Conservation (phyloP, 306 rosid genomes). For the Prunus persica region Prunus_persica_NCBIv2 NC_034009.1:40449501-40450000, state of each 20-base stretch:
- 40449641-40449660: slow-evolving; percentile 23
- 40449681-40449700: slow-evolving; percentile 32
- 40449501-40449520: slow-evolving; percentile 21
- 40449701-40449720: slow-evolving; percentile 29
- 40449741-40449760: slow-evolving; percentile 26
- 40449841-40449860: slow-evolving; percentile 24
- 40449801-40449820: slow-evolving; percentile 53
- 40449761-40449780: slow-evolving; percentile 48
- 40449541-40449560: slow-evolving; percentile 24
- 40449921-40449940: slow-evolving; percentile 50
- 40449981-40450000: slow-evolving; percentile 38
- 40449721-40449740: slow-evolving; percentile 20
- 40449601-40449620: slow-evolving; percentile 16
- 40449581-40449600: slow-evolving; percentile 20
- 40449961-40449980: slow-evolving; percentile 38
- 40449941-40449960: slow-evolving; percentile 60
- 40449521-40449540: slow-evolving; percentile 8
- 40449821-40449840: slow-evolving; percentile 40
- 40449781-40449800: slow-evolving; percentile 52
- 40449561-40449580: slow-evolving; percentile 25
- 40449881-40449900: slow-evolving; percentile 33
- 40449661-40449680: slow-evolving; percentile 30
- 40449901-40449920: slow-evolving; percentile 48
- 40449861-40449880: slow-evolving; percentile 30
- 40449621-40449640: slow-evolving; percentile 26